phyloP scores from a whole-genome alignment of 2,329 filamentous ascomycete genomes.

The Epichloe scottii region DNA sequence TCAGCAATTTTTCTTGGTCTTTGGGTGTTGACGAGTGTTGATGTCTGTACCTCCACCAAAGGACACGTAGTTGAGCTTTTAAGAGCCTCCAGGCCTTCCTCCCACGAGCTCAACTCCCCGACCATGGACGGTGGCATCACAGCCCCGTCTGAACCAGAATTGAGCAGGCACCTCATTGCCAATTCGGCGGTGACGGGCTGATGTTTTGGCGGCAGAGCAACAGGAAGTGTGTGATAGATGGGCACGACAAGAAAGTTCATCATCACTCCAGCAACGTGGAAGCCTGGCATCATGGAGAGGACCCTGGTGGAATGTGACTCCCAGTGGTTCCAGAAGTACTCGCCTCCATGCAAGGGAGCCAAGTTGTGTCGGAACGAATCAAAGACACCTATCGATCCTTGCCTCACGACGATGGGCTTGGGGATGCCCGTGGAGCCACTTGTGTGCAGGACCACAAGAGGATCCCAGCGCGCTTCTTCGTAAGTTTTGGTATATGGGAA shows the following conservation, averaged over 20 bases:
- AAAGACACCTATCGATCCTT: constrained; percentile 24
- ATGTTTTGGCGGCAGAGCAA: constrained; percentile 18
- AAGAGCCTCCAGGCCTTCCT: constrained; percentile 18
- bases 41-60: constrained; percentile 25
- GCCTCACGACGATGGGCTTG: constrained; percentile 24
- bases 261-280: constrained; percentile 23
- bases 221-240: constrained; percentile 18
- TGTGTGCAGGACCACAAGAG: constrained; percentile 7
- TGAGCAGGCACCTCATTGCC: constrained; percentile 17
- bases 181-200: constrained; percentile 23
- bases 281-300: constrained; percentile 22
- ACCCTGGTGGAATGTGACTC: neutral
- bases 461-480: constrained; percentile 6
- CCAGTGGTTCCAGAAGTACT: neutral
- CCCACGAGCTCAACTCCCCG: constrained; percentile 27
- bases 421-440: constrained; percentile 7
- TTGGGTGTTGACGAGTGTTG: neutral
- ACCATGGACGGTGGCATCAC: constrained; percentile 28
- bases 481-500: constrained; percentile 7
- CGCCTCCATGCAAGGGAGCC: constrained; percentile 4
- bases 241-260: constrained; percentile 7
- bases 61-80: constrained; percentile 20
- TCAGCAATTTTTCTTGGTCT: constrained; percentile 1
- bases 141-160: constrained; percentile 15
- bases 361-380: constrained; percentile 19